A percentile compares a stretch with the other conserved stretches of the same genome.
phyloP scores from a whole-genome alignment of 2,329 filamentous ascomycete genomes.

The Piedraia hortae region DNA sequence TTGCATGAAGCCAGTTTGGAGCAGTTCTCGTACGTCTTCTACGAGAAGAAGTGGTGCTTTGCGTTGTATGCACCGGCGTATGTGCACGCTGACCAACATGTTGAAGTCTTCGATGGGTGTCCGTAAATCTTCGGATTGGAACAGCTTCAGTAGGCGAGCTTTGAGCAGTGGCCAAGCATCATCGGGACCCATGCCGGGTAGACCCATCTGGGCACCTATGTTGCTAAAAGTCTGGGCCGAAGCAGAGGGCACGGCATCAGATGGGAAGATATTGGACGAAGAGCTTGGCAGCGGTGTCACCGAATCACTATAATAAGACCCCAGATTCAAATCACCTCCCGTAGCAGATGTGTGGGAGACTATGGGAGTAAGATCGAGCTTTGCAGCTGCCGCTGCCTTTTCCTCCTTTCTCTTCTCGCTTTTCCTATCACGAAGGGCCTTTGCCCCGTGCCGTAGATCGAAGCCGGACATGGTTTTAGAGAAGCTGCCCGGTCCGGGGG shows the following conservation, averaged over 20 bases:
- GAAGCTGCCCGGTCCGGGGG: conserved; percentile 43
- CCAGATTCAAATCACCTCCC: conserved; percentile 7
- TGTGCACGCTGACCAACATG: conserved; percentile 47
- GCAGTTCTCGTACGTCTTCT: conserved; percentile 48
- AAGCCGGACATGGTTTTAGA: conserved; percentile 58
- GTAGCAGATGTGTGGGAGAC: conserved; percentile 9
- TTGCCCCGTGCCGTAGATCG: conserved; percentile 50
- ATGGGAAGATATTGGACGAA: conserved; percentile 9
- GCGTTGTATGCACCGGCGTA: conserved; percentile 50
- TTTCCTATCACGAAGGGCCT: conserved; percentile 48
- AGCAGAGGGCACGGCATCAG: conserved; percentile 9
- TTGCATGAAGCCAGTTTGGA: conserved; percentile 58
- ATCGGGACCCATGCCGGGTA: conserved; percentile 27
- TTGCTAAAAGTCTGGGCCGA: conserved; percentile 16
- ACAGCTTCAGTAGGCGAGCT: conserved; percentile 47
- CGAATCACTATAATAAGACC: conserved; percentile 7
- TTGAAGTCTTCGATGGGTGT: conserved; percentile 70
- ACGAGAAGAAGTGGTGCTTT: conserved; percentile 42
- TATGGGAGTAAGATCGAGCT: conserved; percentile 9
- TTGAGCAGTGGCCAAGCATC: conserved; percentile 65
- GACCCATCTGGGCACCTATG: conserved; percentile 20
- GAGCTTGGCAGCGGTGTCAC: conserved; percentile 8
- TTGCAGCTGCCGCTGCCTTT: conserved; percentile 12
- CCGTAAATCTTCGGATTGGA: conserved; percentile 53
- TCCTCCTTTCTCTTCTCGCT: conserved; percentile 23